These are phyloP conservation scores for Peronospora farinosa DNA, from an alignment of 352 stramenopile genomes.

Conservation along the genomic window DNA sequence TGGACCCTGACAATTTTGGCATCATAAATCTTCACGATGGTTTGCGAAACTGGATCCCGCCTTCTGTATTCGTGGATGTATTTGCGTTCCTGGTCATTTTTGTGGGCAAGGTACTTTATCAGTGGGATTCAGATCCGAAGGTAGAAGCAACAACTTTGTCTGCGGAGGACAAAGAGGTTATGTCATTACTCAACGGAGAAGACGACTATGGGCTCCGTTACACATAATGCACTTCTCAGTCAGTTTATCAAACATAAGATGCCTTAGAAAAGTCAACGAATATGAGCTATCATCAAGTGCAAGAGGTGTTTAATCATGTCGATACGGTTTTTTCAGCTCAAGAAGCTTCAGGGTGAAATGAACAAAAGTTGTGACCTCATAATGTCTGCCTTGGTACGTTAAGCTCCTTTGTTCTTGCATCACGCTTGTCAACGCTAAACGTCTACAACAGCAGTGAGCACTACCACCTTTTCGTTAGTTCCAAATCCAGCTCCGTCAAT, in stretches of 20 bases:
- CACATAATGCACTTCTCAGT: constrained; percentile 32
- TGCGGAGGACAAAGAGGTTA: constrained; percentile 79
- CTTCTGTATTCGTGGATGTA: constrained; percentile 63
- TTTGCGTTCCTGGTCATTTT: constrained; percentile 65
- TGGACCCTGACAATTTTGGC: constrained; percentile 61
- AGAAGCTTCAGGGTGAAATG: constrained; percentile 11
- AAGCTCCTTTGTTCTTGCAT: constrained; percentile 2
- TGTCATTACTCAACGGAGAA: constrained; percentile 61
- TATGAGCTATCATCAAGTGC: constrained; percentile 14
- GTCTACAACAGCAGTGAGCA: not conserved
- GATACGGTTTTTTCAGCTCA: constrained; percentile 20
- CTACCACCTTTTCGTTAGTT: constrained; percentile 9
- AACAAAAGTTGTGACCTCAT: constrained; percentile 11
- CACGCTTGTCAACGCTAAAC: not conserved
- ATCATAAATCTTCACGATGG: constrained; percentile 48
- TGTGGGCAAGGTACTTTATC: constrained; percentile 64
- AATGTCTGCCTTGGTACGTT: constrained; percentile 10
- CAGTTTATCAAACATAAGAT: constrained; percentile 2
- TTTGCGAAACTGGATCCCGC: constrained; percentile 63
- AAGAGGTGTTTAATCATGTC: constrained; percentile 5
- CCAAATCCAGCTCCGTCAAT: constrained; percentile 7
- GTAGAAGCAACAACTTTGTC: constrained; percentile 77
- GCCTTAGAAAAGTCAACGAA: constrained; percentile 9
- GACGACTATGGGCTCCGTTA: constrained; percentile 70
- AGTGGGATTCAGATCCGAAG: constrained; percentile 74